A percentile compares a stretch with the other conserved stretches of the same genome.
These are phyloP conservation scores for Pichia sp. DNA, from an alignment of 1,139 yeast species.

Conservation along the genomic window DNA sequence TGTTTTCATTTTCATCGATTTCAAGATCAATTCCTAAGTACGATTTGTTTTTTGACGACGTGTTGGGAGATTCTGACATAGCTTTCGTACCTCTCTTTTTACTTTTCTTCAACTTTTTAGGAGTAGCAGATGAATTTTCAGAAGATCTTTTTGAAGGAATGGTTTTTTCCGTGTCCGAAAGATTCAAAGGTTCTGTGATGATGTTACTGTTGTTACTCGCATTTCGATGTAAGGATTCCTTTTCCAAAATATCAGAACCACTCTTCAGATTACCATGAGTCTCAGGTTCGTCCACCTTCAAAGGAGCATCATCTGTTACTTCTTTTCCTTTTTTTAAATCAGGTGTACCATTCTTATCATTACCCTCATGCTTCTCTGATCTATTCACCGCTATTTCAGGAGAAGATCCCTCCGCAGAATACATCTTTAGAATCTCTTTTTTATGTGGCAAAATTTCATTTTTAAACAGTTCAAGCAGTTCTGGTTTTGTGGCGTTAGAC, in stretches of 20 bases:
- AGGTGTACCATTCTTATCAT: background rate
- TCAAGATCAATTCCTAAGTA: conserved; percentile 17
- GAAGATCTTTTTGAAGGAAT: conserved; percentile 10
- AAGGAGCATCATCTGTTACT: background rate
- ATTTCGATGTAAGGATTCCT: too few relatives aligned
- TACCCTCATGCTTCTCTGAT: background rate
- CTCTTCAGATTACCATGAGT: background rate
- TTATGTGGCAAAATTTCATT: conserved; percentile 38
- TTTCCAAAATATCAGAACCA: too few relatives aligned
- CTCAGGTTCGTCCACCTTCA: background rate
- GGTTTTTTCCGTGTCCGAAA: conserved; percentile 4
- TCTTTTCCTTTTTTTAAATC: background rate
- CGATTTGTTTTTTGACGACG: conserved; percentile 7
- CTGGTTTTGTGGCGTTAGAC: conserved; percentile 55
- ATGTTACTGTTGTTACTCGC: background rate
- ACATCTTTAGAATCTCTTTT: conserved; percentile 26
- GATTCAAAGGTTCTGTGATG: conserved; percentile 1
- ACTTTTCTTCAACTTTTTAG: conserved; percentile 1
- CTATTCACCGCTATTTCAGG: conserved; percentile 1
- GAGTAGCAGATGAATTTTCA: background rate
- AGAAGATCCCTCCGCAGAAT: conserved; percentile 4
- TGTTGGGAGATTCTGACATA: background rate
- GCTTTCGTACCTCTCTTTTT: background rate
- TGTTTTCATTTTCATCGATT: conserved; percentile 9
- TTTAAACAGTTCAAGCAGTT: conserved; percentile 45